Base-by-base conservation (phyloP, 345 rosid genomes). In the Rhizophora mangle region DNA sequence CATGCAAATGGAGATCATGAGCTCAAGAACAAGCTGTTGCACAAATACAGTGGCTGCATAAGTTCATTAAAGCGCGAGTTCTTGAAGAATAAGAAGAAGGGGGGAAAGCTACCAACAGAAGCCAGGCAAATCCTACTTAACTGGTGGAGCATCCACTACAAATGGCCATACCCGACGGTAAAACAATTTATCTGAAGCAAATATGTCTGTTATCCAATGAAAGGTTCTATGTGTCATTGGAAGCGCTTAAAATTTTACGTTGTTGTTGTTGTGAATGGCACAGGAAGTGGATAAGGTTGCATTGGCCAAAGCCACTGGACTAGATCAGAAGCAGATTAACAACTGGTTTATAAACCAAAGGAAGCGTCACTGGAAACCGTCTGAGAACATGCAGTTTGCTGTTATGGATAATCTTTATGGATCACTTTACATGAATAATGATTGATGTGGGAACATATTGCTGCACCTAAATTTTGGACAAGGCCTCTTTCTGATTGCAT, bases 161-260 rank as follows among this genome's bases (percentile, higher is more conserved):
- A 71, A 61, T 86, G 89, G 89, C 89, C 89, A 13, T 86, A 86
- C 64, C 89, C 89, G 0, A 83, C 89, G 75, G 89, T 86, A 78
- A 52, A 46, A 24, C 4, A 13, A 37, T 72, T 46, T 36, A 0
- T 20, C 16, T 5, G 5, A 26, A 27, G 16, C 49, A 51, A 9
- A 16, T 11, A 43, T 3, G 49, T 15, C 11, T 10, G 11, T 11
- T 6, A 22, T 31, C 49, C 26, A 2, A 20, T 15, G 8, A 29
- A 65, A 65, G 39, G 7, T 31, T 24, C 53, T 18, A 26, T 16
- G 16, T 36, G n/a, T 27, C 1, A 24, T 5, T 39, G 1, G 9
- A 3, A 21, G 0, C 5, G 0, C 13, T 30, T 19, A 9, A 8
- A 6, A 7, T 24, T 22, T n/a, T 37, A 6, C 15, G 5, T 7